Percentiles rank a stretch among this genome's conserved stretches.
phyloP scores from a whole-genome alignment of 78 protist genomes.

The Paratrimastix pyriformis region DNA sequence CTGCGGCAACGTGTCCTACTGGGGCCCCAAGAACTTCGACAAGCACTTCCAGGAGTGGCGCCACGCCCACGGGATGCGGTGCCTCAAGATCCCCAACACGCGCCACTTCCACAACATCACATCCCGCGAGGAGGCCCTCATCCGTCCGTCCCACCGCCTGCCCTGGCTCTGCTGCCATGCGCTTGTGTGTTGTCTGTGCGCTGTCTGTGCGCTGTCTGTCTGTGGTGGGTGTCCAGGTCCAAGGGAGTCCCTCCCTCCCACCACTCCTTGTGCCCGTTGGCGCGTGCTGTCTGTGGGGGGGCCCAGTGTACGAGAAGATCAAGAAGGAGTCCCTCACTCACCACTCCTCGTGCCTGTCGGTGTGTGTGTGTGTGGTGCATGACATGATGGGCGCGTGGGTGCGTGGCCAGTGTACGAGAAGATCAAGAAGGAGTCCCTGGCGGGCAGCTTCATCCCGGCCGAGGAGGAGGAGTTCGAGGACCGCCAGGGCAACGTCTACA shows the following conservation, averaged over 20 bases:
- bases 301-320: slow-evolving; percentile 22
- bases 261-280: too few relatives aligned
- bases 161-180: neutral
- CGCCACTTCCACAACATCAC: slow-evolving; percentile 69
- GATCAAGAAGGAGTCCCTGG: slow-evolving; percentile 21
- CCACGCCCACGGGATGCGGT: slow-evolving; percentile 79
- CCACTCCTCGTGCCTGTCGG: too few relatives aligned
- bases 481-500: slow-evolving; percentile 72
- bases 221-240: too few relatives aligned
- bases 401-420: slow-evolving; percentile 20
- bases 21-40: slow-evolving; percentile 76
- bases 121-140: slow-evolving; percentile 70
- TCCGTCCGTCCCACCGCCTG: neutral
- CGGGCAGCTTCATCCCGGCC: slow-evolving; percentile 43
- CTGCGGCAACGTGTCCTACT: slow-evolving; percentile 81
- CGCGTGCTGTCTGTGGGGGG: too few relatives aligned
- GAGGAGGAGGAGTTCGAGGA: slow-evolving; percentile 90
- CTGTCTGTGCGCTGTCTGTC: too few relatives aligned
- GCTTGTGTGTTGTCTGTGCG: too few relatives aligned
- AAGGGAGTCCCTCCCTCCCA: too few relatives aligned
- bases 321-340: too few relatives aligned
- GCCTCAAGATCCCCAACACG: slow-evolving; percentile 57
- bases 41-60: slow-evolving; percentile 79
- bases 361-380: too few relatives aligned
- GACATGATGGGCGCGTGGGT: too few relatives aligned